Evolutionary conservation across 2,329 filamentous ascomycete species (phyloP).

Genomic region (Talaromyces piceae): DNA sequence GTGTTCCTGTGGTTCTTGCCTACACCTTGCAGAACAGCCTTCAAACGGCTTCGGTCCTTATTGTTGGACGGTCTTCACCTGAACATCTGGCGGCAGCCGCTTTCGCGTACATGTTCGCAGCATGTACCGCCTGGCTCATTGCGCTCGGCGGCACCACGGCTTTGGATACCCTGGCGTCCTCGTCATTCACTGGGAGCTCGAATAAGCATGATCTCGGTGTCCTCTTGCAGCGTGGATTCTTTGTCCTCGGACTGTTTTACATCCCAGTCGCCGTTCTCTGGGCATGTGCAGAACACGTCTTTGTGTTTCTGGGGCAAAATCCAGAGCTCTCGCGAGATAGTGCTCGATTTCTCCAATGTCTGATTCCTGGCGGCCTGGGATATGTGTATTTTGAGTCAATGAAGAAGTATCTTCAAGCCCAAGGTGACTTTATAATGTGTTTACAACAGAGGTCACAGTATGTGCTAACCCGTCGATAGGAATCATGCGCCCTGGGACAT

Average conservation of each 20-base stretch:
- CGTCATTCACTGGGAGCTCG: conserved; percentile 71
- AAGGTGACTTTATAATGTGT: conserved; percentile 33
- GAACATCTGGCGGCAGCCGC: conserved; percentile 74
- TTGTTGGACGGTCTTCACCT: conserved; percentile 71
- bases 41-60: conserved; percentile 72
- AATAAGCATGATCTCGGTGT: conserved; percentile 73
- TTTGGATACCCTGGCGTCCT: conserved; percentile 75
- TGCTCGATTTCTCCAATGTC: conserved; percentile 61
- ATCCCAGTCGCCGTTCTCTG: conserved; percentile 65
- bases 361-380: conserved; percentile 74
- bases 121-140: conserved; percentile 81
- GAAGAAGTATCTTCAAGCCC: conserved; percentile 54
- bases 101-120: conserved; percentile 90
- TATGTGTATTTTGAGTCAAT: conserved; percentile 83
- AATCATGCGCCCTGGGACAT: conserved; percentile 59
- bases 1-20: conserved; percentile 71
- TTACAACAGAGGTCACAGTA: not conserved
- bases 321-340: conserved; percentile 68
- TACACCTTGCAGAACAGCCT: conserved; percentile 81
- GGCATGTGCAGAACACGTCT: conserved; percentile 67
- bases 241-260: conserved; percentile 67
- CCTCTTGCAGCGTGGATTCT: conserved; percentile 66
- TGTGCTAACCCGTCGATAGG: conserved; percentile 27
- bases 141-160: conserved; percentile 79
- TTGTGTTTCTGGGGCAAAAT: conserved; percentile 67